A percentile compares a stretch with the other conserved stretches of the same genome.
These are phyloP conservation scores for Geotrichum aggregatum DNA, from an alignment of 1,139 yeast genomes.

Conservation along the genomic window DNA sequence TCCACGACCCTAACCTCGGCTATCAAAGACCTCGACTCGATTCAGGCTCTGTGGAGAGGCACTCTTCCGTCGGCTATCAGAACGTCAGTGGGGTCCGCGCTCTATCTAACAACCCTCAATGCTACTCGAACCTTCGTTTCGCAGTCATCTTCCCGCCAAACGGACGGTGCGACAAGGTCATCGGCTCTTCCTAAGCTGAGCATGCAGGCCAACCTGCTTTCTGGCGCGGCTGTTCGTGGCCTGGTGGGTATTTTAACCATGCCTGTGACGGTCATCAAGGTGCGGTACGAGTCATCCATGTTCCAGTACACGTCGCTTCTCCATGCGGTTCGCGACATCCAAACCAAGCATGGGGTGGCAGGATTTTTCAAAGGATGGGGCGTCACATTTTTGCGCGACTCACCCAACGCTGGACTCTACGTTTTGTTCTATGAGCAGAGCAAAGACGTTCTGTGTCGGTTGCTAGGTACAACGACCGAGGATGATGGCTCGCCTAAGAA, in stretches of 20 bases:
- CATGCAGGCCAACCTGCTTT: conserved; percentile 61
- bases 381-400: conserved; percentile 85
- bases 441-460: conserved; percentile 45
- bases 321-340: conserved; percentile 61
- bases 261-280: conserved; percentile 96
- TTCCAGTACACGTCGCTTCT: conserved; percentile 64
- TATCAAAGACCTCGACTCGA: conserved; percentile 39
- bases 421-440: conserved; percentile 76
- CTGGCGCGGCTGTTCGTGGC: conserved; percentile 80
- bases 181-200: conserved; percentile 64
- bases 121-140: conserved; percentile 54
- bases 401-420: conserved; percentile 94
- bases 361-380: conserved; percentile 86
- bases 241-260: conserved; percentile 83
- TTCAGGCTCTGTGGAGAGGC: conserved; percentile 76
- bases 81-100: conserved; percentile 86
- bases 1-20: conserved; percentile 43
- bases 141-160: background rate
- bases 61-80: conserved; percentile 85
- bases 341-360: conserved; percentile 46
- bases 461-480: conserved; percentile 17
- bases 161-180: background rate
- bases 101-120: conserved; percentile 73
- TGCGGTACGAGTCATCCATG: conserved; percentile 70
- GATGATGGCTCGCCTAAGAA: background rate